phyloP scores from a whole-genome alignment of 2,329 filamentous ascomycete species.

The Colletotrichum godetiae region DNA sequence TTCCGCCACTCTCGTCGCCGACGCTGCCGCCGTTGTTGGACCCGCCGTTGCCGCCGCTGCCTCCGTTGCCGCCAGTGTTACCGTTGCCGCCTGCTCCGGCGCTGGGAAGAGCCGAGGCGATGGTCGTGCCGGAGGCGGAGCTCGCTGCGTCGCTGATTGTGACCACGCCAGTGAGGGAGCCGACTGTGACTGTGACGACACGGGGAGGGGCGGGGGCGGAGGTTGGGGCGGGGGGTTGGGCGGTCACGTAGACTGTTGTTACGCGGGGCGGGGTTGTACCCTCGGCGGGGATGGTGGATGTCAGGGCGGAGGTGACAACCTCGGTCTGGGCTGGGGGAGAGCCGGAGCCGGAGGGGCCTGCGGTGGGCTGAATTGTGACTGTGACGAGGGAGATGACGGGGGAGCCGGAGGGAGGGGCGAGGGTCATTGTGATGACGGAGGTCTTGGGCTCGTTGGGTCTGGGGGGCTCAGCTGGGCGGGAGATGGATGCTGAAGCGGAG shows the following conservation, averaged over 20 bases:
- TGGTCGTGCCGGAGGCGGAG: constrained; percentile 12
- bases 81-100: constrained; percentile 7
- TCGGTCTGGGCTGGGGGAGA: constrained; percentile 10
- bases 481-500: neutral
- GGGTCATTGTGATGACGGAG: constrained; percentile 34
- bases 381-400: constrained; percentile 29
- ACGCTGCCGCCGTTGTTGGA: constrained; percentile 3
- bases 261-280: constrained; percentile 16
- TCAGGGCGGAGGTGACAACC: constrained; percentile 22
- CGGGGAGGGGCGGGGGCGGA: constrained; percentile 10
- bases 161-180: constrained; percentile 29
- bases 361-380: constrained; percentile 30
- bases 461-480: constrained; percentile 9
- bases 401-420: constrained; percentile 17
- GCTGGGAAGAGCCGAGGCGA: constrained; percentile 21
- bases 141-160: constrained; percentile 31
- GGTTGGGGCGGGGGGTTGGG: constrained; percentile 14
- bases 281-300: constrained; percentile 29
- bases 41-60: neutral
- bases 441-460: constrained; percentile 28
- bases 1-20: constrained; percentile 6
- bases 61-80: neutral
- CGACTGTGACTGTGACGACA: constrained; percentile 35
- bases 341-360: constrained; percentile 20
- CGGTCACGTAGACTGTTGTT: constrained; percentile 31